Conservation (phyloP, 208 protist species). For the Leishmania arabica region DNA sequence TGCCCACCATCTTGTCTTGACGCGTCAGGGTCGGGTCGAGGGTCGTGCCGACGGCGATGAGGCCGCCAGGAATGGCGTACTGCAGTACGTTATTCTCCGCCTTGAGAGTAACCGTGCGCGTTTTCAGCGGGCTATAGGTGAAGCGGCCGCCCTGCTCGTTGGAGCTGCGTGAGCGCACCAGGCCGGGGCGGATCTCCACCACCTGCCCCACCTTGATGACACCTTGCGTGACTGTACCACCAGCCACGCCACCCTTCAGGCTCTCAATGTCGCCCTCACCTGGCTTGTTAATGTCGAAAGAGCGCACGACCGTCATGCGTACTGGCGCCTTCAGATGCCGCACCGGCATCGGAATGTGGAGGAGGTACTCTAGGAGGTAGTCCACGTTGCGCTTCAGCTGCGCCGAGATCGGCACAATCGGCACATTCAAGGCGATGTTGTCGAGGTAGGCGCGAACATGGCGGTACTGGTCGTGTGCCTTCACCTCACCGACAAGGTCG, state of each 20-base stretch:
- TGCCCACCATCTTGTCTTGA: slow-evolving; percentile 98
- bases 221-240: slow-evolving; percentile 98
- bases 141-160: slow-evolving; percentile 82
- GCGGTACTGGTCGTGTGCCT: slow-evolving; percentile 96
- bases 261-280: slow-evolving; percentile 95
- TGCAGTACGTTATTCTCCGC: slow-evolving; percentile 98
- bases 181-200: slow-evolving; percentile 99
- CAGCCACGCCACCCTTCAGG: slow-evolving; percentile 98
- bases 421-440: slow-evolving; percentile 93
- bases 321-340: slow-evolving; percentile 95
- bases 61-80: slow-evolving; percentile 99
- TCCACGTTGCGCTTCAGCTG: slow-evolving; percentile 99
- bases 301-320: slow-evolving; percentile 99
- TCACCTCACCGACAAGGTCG: slow-evolving; percentile 98
- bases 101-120: slow-evolving; percentile 95
- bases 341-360: slow-evolving; percentile 97
- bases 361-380: slow-evolving; percentile 98
- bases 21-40: slow-evolving; percentile 99
- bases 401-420: slow-evolving; percentile 99
- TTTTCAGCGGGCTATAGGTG: slow-evolving; percentile 96
- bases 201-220: slow-evolving; percentile 97
- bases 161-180: slow-evolving; percentile 76
- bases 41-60: slow-evolving; percentile 99
- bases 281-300: slow-evolving; percentile 99
- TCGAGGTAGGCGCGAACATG: slow-evolving; percentile 93